Percentiles rank a stretch among this genome's conserved stretches.
Evolutionary conservation across 2,329 filamentous ascomycete species (phyloP).

Genomic region (Byssothecium circinans): DNA sequence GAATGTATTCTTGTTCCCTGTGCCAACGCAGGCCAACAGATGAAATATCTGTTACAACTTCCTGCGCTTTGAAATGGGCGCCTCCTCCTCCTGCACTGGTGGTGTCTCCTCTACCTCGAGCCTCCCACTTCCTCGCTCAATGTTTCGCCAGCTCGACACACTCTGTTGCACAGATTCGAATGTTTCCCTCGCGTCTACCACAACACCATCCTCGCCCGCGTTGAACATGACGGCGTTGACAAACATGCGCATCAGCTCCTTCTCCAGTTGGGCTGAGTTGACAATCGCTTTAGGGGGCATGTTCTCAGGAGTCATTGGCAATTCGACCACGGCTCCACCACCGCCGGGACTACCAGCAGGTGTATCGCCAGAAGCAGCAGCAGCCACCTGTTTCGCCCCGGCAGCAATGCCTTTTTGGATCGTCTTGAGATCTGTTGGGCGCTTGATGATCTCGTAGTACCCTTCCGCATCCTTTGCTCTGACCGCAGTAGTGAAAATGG

Average conservation of each 20-base stretch:
- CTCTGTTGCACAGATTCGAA: constrained; percentile 82
- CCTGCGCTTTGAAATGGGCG: constrained; percentile 28
- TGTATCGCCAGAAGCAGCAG: constrained; percentile 56
- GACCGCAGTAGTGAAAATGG: constrained; percentile 54
- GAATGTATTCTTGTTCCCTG: not conserved
- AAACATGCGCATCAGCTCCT: constrained; percentile 94
- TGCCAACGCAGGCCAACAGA: not conserved
- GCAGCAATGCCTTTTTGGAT: constrained; percentile 53
- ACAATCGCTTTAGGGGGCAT: constrained; percentile 87
- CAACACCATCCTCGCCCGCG: constrained; percentile 83
- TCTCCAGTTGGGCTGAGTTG: constrained; percentile 89
- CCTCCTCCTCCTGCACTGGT: constrained; percentile 27
- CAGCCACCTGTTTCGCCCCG: constrained; percentile 61
- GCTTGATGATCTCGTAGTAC: constrained; percentile 55
- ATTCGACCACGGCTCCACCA: constrained; percentile 42
- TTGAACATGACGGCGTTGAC: constrained; percentile 99
- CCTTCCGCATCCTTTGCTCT: constrained; percentile 54
- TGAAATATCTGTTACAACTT: constrained; percentile 18
- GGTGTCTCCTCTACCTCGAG: constrained; percentile 37
- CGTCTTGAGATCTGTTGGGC: constrained; percentile 55
- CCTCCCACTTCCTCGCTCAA: constrained; percentile 53
- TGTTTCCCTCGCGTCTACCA: constrained; percentile 87
- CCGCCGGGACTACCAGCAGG: constrained; percentile 64
- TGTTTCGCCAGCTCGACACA: constrained; percentile 73
- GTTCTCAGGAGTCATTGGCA: constrained; percentile 74